These are phyloP conservation scores for Backusella morwellensis DNA, from an alignment of 192 early-diverging fungal genomes.

Conservation along the genomic window DNA sequence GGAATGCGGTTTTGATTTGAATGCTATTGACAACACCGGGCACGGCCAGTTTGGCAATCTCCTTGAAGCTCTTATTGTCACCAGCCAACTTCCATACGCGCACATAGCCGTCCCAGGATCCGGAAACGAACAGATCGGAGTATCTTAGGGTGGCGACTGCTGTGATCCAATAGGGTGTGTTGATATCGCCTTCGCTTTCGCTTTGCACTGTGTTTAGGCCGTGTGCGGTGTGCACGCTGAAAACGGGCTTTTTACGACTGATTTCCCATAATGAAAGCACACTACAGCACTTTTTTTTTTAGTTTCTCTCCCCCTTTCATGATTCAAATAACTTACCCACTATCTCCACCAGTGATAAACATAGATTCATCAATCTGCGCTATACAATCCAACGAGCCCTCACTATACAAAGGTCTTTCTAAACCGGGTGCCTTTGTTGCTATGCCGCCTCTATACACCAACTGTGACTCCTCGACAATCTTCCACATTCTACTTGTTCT, in stretches of 20 bases:
- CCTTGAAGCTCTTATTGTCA: conserved; percentile 60
- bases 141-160: conserved; percentile 78
- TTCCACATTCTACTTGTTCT: conserved; percentile 92
- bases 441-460: conserved; percentile 85
- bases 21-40: conserved; percentile 60
- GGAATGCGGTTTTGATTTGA: conserved; percentile 35
- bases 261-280: conserved; percentile 92
- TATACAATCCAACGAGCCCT: conserved; percentile 80
- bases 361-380: conserved; percentile 92
- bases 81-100: conserved; percentile 83
- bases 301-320: no score
- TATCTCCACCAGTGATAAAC: conserved; percentile 91
- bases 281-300: conserved; percentile 35
- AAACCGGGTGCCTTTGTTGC: conserved; percentile 22
- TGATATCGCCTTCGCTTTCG: conserved; percentile 48
- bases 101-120: conserved; percentile 84
- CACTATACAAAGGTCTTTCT: conserved; percentile 18
- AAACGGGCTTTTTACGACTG: conserved; percentile 90
- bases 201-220: conserved; percentile 53
- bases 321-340: conserved; percentile 49
- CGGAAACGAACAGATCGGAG: conserved; percentile 89
- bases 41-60: conserved; percentile 62
- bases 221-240: conserved; percentile 72
- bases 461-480: conserved; percentile 90
- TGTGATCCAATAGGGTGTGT: conserved; percentile 81